Evolutionary conservation across 306 rosid genomes (phyloP).

Genomic region (Dryas octopetala): DNA sequence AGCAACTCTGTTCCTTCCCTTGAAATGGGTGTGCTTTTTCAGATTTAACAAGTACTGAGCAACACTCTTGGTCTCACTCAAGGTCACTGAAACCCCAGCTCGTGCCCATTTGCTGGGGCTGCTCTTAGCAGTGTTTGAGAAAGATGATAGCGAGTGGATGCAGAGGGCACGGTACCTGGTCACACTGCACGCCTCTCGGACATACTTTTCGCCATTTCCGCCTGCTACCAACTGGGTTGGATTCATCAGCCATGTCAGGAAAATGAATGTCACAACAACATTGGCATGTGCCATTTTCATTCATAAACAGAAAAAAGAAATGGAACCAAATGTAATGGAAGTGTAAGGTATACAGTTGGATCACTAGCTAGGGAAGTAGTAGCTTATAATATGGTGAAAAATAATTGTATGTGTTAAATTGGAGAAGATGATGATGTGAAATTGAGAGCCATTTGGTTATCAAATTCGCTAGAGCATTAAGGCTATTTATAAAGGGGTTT

Average conservation of each 20-base stretch:
- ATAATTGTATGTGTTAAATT: not conserved
- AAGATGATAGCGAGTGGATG: constrained; percentile 44
- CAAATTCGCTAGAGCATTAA: not conserved
- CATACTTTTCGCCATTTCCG: constrained; percentile 35
- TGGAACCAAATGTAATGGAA: too few relatives aligned
- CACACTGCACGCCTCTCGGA: constrained; percentile 64
- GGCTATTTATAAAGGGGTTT: constrained; percentile 2
- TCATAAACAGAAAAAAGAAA: not conserved
- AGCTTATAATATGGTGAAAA: not conserved
- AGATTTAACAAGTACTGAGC: constrained; percentile 24
- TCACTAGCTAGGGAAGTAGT: not conserved
- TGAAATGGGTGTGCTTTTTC: constrained; percentile 17
- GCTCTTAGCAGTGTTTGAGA: constrained; percentile 44
- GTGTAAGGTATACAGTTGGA: not conserved
- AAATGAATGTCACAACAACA: constrained; percentile 18
- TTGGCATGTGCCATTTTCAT: not conserved
- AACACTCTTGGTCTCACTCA: constrained; percentile 43
- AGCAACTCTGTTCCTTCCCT: constrained; percentile 42
- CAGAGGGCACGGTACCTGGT: constrained; percentile 51
- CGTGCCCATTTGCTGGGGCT: constrained; percentile 68
- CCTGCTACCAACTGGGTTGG: constrained; percentile 17
- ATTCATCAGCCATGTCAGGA: constrained; percentile 17
- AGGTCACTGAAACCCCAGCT: constrained; percentile 64
- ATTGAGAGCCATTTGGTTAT: not conserved
- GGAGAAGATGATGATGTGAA: not conserved